Conservation (phyloP, 1,139 yeast genomes). For the Meyerozyma carpophila region DNA sequence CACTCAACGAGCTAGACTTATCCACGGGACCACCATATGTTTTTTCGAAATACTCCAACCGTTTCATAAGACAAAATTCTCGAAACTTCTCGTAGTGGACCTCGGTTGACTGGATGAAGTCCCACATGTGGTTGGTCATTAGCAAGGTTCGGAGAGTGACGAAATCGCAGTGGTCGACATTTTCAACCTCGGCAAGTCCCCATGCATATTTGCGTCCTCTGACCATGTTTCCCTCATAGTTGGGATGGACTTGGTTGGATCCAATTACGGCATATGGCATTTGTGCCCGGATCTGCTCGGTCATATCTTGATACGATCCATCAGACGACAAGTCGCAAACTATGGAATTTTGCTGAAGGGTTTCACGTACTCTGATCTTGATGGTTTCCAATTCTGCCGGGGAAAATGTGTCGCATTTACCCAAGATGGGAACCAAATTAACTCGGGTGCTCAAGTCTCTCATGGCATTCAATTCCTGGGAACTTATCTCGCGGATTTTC, state of each 20-base stretch:
- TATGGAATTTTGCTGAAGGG: slow-evolving; percentile 46
- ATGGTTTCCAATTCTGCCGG: slow-evolving; percentile 30
- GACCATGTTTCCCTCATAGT: slow-evolving; percentile 32
- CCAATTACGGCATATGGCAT: slow-evolving; percentile 63
- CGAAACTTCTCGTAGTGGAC: slow-evolving; percentile 53
- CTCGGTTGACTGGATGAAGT: slow-evolving; percentile 54
- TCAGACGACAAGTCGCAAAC: slow-evolving; percentile 53
- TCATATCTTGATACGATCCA: slow-evolving; percentile 19
- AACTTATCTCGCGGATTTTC: slow-evolving; percentile 49
- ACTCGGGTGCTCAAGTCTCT: slow-evolving; percentile 58
- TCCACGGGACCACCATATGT: slow-evolving; percentile 5
- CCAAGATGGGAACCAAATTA: slow-evolving; percentile 70
- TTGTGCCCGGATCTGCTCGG: slow-evolving; percentile 21
- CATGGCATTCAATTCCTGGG: slow-evolving; percentile 42
- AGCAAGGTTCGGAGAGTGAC: slow-evolving; percentile 44
- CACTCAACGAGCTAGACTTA: slow-evolving; percentile 7
- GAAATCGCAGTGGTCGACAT: slow-evolving; percentile 64
- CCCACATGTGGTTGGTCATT: slow-evolving; percentile 52
- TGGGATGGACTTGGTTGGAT: slow-evolving; percentile 30
- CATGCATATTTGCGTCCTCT: slow-evolving; percentile 67
- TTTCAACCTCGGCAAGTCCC: slow-evolving; percentile 73
- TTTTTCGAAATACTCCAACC: slow-evolving; percentile 18
- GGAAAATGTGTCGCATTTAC: slow-evolving; percentile 70
- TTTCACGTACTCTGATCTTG: slow-evolving; percentile 39
- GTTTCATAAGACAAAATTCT: slow-evolving; percentile 31